Base-by-base conservation (phyloP, 768 basidiomycete genomes). In the Suillus subalutaceus region DNA sequence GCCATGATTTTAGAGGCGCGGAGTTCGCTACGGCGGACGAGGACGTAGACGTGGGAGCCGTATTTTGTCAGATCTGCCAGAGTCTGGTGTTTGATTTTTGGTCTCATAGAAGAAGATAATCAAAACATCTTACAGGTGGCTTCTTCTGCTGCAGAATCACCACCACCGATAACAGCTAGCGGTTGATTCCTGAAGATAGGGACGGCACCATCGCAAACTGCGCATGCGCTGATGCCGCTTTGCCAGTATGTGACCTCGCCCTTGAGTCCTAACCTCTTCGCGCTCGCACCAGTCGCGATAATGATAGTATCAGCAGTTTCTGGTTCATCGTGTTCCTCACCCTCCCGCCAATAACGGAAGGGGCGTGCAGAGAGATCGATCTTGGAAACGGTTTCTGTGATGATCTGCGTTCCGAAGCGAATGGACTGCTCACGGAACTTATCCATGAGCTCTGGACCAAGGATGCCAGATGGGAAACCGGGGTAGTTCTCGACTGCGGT, bases 1-100 rank as follows among this genome's bases (percentile, higher is more conserved):
- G 93, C 93, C 97, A 99, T 99, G 78, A 99, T 98, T 79, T 97
- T 98, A 12, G 93, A 96, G 12, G 97, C 97, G 30, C 97, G 89
- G 61, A 99, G 88, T 77, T 96, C 96, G 63, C 90, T 87, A 66
- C 94, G 87, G 65, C 97, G 90, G 66, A 99, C 97, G 66, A 99
- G 89, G 57, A 99, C 94, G 79, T 95, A 98, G 38, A 99, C 94
- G 75, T 95, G 96, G 1, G 94, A 96, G 12, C 91, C 97, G 78
- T 99, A 99, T 79, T 97, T 96, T 7, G 96, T 97, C 59, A 97
- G 83, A 75, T 96, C 93, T 96, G 65, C 30, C 9, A 26, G 12
- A 37, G 32, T 12, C 32, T 40, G 6, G 30, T 37, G 57, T 50
- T 30, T 53, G 58, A 26, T 58, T 56, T 3, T 50, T 30, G 26